A percentile compares a stretch with the other conserved stretches of the same genome.
These are phyloP conservation scores for Leucosporidium scottii DNA, from an alignment of 768 basidiomycete genomes.

Conservation along the genomic window DNA sequence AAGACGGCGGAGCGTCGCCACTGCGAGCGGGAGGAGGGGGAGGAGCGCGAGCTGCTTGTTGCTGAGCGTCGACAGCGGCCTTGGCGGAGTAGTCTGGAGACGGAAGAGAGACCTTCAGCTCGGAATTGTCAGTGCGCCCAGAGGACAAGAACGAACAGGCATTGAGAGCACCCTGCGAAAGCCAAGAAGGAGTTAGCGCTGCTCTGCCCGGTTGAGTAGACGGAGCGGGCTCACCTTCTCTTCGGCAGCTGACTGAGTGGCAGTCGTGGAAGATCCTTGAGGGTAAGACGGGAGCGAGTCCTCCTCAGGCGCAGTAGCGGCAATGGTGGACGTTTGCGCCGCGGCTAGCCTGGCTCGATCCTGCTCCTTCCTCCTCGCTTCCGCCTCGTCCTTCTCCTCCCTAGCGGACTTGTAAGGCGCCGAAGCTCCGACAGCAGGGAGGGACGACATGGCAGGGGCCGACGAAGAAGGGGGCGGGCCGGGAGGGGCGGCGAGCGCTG, in stretches of 20 bases:
- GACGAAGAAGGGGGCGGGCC: too few species aligned
- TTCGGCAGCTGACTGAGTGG: slow-evolving; percentile 2
- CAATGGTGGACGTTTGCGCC: not conserved
- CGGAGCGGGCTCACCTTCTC: slow-evolving; percentile 4
- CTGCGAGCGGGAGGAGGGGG: not conserved
- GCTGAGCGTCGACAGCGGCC: slow-evolving; percentile 14
- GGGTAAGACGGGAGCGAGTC: slow-evolving; percentile 2
- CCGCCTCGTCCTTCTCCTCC: slow-evolving; percentile 20
- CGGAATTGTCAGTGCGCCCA: too few species aligned
- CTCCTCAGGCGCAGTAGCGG: not conserved
- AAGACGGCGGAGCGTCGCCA: too few species aligned
- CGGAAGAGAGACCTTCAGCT: too few species aligned
- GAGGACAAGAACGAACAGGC: too few species aligned
- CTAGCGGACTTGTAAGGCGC: slow-evolving; percentile 13
- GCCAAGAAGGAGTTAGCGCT: too few species aligned
- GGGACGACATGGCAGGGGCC: too few species aligned
- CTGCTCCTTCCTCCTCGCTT: slow-evolving; percentile 3
- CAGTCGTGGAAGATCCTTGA: too few species aligned
- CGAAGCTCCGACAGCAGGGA: not conserved
- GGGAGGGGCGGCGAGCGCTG: too few species aligned
- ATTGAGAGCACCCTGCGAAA: too few species aligned
- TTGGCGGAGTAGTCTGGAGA: slow-evolving; percentile 16
- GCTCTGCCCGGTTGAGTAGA: too few species aligned
- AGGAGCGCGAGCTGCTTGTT: not conserved
- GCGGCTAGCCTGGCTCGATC: slow-evolving; percentile 5